Evolutionary conservation across 495 filamentous ascomycete genomes (phyloP), one percentile per base, ranked within the genome.

Genomic region (Zalerion maritima): DNA sequence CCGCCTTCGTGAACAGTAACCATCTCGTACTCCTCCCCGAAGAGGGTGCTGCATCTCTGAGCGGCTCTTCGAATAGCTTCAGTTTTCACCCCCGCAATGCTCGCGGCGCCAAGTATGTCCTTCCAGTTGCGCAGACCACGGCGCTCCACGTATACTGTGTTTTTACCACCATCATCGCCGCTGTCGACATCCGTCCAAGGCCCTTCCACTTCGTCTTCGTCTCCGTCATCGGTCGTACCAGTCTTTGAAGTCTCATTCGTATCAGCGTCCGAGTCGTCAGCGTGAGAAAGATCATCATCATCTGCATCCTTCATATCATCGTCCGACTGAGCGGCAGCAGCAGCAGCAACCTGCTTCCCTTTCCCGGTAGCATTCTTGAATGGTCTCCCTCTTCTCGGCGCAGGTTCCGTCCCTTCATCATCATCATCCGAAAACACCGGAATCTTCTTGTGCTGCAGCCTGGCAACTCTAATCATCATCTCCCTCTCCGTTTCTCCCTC

Each of bases 81-180:
- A 1, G 62, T 41, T 1, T 74, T 54, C 46, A 80, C 78, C 0
- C 77, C 81, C 1, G 60, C 67, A 34, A 85, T 60, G 0, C 78
- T 64, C 13, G 84, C 84, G 1, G 81, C 54, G 6, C 78, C 78
- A 18, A 91, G 47, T 1, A 89, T 65, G 31, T 86, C 78, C 24
- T 75, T 75, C 84, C 84, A 93, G 48, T 87, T 78, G 2, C 80
- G 69, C 4, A 73, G 51, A 3, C 53, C 62, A 32, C 67, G 37
- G 21, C 41, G 32, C 13, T 42, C 40, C 21, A 28, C 40, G 10
- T 35, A 29, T 5, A 31, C 36, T 2, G 36, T 35, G 25, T 36
- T 37, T 12, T 32, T 36, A 24, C 37, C 36, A 1, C 37, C 32
- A 3, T 21, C 19, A 16, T 31, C 26, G 7, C 17, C 14, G 8